Evolutionary conservation across 306 rosid species (phyloP), one percentile per base, ranked within the genome.

Genomic region (Delonix regia): DNA sequence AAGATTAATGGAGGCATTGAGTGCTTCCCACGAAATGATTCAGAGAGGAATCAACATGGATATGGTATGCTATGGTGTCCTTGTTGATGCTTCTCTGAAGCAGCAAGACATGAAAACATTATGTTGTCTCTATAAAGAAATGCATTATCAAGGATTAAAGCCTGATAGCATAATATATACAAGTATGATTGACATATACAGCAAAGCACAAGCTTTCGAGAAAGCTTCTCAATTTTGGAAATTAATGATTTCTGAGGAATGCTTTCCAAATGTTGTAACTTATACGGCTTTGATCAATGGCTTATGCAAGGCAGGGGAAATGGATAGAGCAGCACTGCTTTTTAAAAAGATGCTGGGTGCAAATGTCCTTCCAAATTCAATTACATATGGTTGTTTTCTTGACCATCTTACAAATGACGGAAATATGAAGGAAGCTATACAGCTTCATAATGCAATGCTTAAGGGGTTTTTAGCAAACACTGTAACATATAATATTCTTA

Each of bases 201-300:
- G 91, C 82, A 92, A 89, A 85, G 85, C 85, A 64, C 95, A 97
- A 76, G 83, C 81, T 27, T 86, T 89, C 48, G 74, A 81, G 44
- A 84, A 84, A 84, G 97, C 97, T 33, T 72, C 79, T 82, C 89
- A 85, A 45, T 69, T 90, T 76, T 89, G 89, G 97, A 90, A 89
- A 81, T 76, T 92, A 83, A 94, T 92, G 99, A 76, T 86, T 56
- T 44, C 86, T 18, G 95, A 92, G 87, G 88, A 90, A 57, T 89
- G 91, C 81, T 60, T 73, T 84, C 99, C 97, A 21, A 94, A 90
- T 72, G 89, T 89, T 41, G 97, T 88, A 62, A 91, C 99, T 4
- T 92, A 89, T 71, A 90, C 97, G 0, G 90, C 97, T 56, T 87
- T 94, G 85, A 90, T 94, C 74, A 85, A 88, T 81, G 99, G 99